These are phyloP conservation scores for Sporothrix protearum DNA, from an alignment of 2,329 filamentous ascomycete species.

Conservation along the genomic window DNA sequence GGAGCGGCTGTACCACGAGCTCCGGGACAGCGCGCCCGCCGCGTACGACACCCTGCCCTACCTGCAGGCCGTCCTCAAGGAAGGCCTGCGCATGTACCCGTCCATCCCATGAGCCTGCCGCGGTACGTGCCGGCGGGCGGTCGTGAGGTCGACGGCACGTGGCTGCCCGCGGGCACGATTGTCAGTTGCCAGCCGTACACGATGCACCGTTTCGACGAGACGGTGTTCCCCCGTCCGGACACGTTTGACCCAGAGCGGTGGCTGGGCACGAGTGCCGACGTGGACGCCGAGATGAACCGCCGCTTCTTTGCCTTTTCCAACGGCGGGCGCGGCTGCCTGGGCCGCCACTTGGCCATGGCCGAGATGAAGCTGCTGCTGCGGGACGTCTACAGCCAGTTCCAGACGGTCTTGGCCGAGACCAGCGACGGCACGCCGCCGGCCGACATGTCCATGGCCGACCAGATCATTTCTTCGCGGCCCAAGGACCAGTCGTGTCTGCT, in stretches of 20 bases:
- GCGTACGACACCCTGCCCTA: constrained; percentile 52
- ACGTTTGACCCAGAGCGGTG: constrained; percentile 76
- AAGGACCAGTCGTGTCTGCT: constrained; percentile 57
- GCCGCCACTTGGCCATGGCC: constrained; percentile 61
- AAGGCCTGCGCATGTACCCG: constrained; percentile 59
- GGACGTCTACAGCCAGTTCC: constrained; percentile 58
- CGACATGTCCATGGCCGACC: constrained; percentile 64
- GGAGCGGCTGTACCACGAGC: constrained; percentile 49
- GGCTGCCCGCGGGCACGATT: constrained; percentile 50
- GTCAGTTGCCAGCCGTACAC: constrained; percentile 61
- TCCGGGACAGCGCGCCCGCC: constrained; percentile 32
- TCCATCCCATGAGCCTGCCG: constrained; percentile 62
- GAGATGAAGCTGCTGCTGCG: constrained; percentile 64
- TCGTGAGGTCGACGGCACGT: constrained; percentile 52
- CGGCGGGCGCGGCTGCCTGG: constrained; percentile 62
- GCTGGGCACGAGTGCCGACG: constrained; percentile 66
- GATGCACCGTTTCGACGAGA: constrained; percentile 54
- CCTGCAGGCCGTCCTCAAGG: constrained; percentile 60
- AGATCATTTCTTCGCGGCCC: constrained; percentile 63
- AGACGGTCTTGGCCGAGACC: constrained; percentile 49
- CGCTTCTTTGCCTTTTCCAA: constrained; percentile 63
- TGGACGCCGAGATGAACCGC: constrained; percentile 65
- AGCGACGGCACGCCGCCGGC: constrained; percentile 44
- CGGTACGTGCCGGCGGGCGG: constrained; percentile 52
- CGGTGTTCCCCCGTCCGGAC: constrained; percentile 75